Base-by-base conservation (phyloP, 306 rosid genomes). In the Biancaea sappan region DNA sequence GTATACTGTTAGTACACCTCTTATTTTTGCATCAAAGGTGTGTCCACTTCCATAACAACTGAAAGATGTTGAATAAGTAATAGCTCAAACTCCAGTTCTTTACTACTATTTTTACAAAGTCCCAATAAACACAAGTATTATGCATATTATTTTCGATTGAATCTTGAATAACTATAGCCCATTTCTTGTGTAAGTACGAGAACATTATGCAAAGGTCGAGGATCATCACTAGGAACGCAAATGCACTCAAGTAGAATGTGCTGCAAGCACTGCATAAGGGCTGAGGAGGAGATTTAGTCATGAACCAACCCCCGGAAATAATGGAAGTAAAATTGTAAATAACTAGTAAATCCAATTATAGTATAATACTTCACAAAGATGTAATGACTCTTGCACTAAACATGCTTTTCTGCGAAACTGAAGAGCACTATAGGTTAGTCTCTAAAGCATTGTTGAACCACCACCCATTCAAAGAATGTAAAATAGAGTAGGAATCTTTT, bases 101-200 rank as follows among this genome's bases (percentile, higher is more conserved):
- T 56, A 72, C n/a, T 54, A 63, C 60, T 53, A 31, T 34, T 81
- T 81, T 10, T 46, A 59, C 40, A 31, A 29, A 34, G 57, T 65
- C 66, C 46, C 32, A 46, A 66, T 59, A 58, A 64, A 59, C 52
- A 53, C 25, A 43, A 19, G 59, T 4, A 8, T 63, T 67, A 52
- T 41, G 74, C 78, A 11, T 54, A 48, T 5, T 37, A 44, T 4
- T 40, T 53, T 41, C 38, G 44, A 21, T 34, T 73, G 65, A 53
- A 73, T 54, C 74, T 19, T 34, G 64, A 67, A 51, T 73, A 70
- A 63, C 64, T 51, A 28, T 69, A 25, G 22, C 37, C 48, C 70
- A 46, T 18, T 41, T 64, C 64, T 59, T 41, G 9, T 69, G 47
- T 5, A 32, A 76, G 51, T 34, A 78, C 44, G 14, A 28, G 43